Evolutionary conservation across 1,284 basidiomycete genomes (phyloP).

Genomic region (Leccinum pallidistipes): DNA sequence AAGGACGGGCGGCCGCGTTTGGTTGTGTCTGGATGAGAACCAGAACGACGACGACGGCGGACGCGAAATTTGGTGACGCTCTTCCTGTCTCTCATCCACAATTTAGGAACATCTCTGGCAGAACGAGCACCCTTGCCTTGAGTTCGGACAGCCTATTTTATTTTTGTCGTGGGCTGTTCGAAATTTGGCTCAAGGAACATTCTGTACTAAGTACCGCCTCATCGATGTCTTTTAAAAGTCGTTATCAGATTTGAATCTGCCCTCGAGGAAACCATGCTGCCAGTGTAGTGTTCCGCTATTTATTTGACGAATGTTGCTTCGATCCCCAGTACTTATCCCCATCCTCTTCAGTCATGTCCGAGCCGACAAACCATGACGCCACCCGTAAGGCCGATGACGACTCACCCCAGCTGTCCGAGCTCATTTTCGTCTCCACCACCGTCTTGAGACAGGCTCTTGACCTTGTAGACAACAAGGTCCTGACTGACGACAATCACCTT

Average conservation of each 20-base stretch:
- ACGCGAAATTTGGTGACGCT: slow-evolving; percentile 27
- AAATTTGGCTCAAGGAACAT: slow-evolving; percentile 80
- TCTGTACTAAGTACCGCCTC: neutral
- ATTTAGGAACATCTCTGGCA: slow-evolving; percentile 57
- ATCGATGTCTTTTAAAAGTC: neutral
- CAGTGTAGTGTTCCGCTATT: slow-evolving; percentile 18
- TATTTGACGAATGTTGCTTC: slow-evolving; percentile 5
- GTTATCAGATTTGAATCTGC: slow-evolving; percentile 15
- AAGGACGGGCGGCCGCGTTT: slow-evolving; percentile 3
- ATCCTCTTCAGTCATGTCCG: slow-evolving; percentile 26
- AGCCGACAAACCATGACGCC: slow-evolving; percentile 14
- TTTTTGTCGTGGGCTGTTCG: slow-evolving; percentile 54
- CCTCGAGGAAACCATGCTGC: slow-evolving; percentile 28
- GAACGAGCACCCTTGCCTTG: slow-evolving; percentile 67
- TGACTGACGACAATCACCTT: slow-evolving; percentile 68
- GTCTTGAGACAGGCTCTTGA: slow-evolving; percentile 71
- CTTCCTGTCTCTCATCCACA: slow-evolving; percentile 74
- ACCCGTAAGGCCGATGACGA: slow-evolving; percentile 9
- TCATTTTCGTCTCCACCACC: slow-evolving; percentile 63
- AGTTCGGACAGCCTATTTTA: slow-evolving; percentile 63
- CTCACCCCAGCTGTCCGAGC: slow-evolving; percentile 42
- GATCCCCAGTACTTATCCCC: neutral
- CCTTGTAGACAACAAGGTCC: slow-evolving; percentile 55
- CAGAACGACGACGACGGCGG: slow-evolving; percentile 80
- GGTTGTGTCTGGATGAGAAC: slow-evolving; percentile 24